Evolutionary conservation across 371 early-diverging fungal genomes (phyloP).

Genomic region (Ordospora pajunii): DNA sequence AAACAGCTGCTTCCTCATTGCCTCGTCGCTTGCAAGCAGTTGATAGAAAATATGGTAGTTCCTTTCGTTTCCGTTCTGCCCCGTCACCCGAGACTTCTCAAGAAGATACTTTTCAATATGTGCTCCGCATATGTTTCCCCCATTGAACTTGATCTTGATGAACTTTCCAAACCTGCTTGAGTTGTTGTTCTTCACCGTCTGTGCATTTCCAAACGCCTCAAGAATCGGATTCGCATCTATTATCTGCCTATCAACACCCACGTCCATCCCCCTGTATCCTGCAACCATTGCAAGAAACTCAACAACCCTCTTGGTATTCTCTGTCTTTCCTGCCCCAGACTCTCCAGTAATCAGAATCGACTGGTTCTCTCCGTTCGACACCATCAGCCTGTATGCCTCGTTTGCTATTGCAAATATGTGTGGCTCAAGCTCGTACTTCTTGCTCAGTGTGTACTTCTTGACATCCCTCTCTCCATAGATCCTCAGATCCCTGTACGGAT

Average conservation of each 20-base stretch:
- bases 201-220: constrained; percentile 98
- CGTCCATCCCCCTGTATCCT: constrained; percentile 53
- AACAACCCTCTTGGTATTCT: constrained; percentile 97
- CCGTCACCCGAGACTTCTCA: constrained; percentile 84
- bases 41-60: constrained; percentile 98
- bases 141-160: constrained; percentile 86
- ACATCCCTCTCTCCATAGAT: constrained; percentile 68
- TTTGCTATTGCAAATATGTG: constrained; percentile 91
- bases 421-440: constrained; percentile 77
- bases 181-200: constrained; percentile 96
- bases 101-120: constrained; percentile 91
- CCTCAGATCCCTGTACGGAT: constrained; percentile 85
- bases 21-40: constrained; percentile 71
- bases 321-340: constrained; percentile 99
- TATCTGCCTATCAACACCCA: constrained; percentile 75
- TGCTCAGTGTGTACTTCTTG: constrained; percentile 62
- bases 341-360: constrained; percentile 97
- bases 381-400: constrained; percentile 82
- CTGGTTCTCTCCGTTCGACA: constrained; percentile 81
- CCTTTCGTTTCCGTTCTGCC: constrained; percentile 74
- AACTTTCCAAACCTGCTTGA: constrained; percentile 98
- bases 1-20: background rate
- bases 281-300: constrained; percentile 86
- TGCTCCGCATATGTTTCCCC: constrained; percentile 78
- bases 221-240: constrained; percentile 90